Percentiles rank a stretch among this genome's conserved stretches.
Evolutionary conservation across 2,329 filamentous ascomycete genomes (phyloP).

Genomic region (Fusarium scirpi): DNA sequence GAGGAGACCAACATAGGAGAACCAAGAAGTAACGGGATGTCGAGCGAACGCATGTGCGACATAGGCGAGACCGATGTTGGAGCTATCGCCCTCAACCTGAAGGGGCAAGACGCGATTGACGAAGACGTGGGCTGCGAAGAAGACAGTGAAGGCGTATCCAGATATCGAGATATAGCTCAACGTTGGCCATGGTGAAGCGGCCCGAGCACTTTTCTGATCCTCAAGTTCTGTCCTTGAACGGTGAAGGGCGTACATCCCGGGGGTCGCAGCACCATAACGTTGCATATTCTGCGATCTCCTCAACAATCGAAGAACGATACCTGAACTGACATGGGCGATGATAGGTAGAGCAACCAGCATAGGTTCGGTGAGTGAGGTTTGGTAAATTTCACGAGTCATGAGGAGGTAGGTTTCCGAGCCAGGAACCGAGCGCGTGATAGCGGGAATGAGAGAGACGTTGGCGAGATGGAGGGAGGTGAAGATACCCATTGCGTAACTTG

Average conservation of each 20-base stretch:
- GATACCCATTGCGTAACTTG: conserved; percentile 83
- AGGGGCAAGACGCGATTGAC: conserved; percentile 83
- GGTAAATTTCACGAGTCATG: conserved; percentile 91
- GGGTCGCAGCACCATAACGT: conserved; percentile 79
- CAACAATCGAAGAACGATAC: conserved; percentile 80
- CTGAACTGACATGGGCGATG: conserved; percentile 79
- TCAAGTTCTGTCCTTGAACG: conserved; percentile 49
- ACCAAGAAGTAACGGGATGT: conserved; percentile 73
- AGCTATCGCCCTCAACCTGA: conserved; percentile 82
- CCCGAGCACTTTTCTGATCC: conserved; percentile 19
- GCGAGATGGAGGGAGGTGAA: conserved; percentile 82
- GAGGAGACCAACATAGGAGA: conserved; percentile 77
- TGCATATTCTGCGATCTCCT: conserved; percentile 76
- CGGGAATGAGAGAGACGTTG: conserved; percentile 85
- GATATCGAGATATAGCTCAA: conserved; percentile 77
- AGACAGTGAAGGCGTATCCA: conserved; percentile 76
- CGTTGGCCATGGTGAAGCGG: conserved; percentile 70
- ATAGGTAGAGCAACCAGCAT: conserved; percentile 82
- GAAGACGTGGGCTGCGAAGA: conserved; percentile 78
- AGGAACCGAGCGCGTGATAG: conserved; percentile 77
- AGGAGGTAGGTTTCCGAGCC: conserved; percentile 87
- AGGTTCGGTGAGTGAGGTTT: conserved; percentile 83
- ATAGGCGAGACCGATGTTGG: conserved; percentile 86
- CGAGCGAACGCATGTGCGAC: conserved; percentile 86
- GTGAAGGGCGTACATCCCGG: conserved; percentile 59